Evolutionary conservation across 2,329 filamentous ascomycete species (phyloP).

Genomic region (Pseudogymnoascus sp.): DNA sequence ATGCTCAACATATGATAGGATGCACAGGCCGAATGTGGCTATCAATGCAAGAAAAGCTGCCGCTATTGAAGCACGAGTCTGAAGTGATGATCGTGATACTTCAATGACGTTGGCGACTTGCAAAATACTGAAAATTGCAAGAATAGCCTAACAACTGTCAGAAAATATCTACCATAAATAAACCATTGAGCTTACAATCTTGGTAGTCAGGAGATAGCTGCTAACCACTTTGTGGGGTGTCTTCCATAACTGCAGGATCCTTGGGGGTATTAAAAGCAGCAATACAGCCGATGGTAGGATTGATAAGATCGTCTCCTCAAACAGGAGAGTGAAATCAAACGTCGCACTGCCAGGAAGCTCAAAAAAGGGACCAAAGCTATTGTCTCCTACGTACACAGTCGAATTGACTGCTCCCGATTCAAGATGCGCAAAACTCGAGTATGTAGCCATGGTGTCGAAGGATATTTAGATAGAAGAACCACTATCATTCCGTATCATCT

Average conservation of each 20-base stretch:
- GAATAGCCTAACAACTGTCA: slow-evolving; percentile 12
- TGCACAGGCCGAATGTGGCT: slow-evolving; percentile 13
- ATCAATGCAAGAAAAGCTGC: slow-evolving; percentile 17
- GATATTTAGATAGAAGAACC: background rate
- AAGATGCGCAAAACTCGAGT: background rate
- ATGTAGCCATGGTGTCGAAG: slow-evolving; percentile 10
- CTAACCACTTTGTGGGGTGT: slow-evolving; percentile 18
- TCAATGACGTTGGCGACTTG: slow-evolving; percentile 16
- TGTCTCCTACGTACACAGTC: slow-evolving; percentile 8
- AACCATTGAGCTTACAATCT: slow-evolving; percentile 15
- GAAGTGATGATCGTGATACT: slow-evolving; percentile 12
- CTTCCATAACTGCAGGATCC: slow-evolving; percentile 14
- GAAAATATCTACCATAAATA: background rate
- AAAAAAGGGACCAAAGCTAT: slow-evolving; percentile 17
- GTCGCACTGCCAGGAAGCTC: slow-evolving; percentile 10
- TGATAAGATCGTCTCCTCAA: slow-evolving; percentile 23
- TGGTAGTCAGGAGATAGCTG: slow-evolving; percentile 18
- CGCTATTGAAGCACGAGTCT: slow-evolving; percentile 16
- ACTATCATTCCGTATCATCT: background rate
- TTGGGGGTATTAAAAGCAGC: slow-evolving; percentile 16
- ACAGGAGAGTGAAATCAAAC: slow-evolving; percentile 24
- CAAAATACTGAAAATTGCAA: slow-evolving; percentile 17
- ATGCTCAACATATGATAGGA: slow-evolving; percentile 21
- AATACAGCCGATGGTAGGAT: slow-evolving; percentile 21
- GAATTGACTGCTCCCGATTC: slow-evolving; percentile 10